Conservation (phyloP, 257 asterid genomes). For the Capsicum baccatum region DNA sequence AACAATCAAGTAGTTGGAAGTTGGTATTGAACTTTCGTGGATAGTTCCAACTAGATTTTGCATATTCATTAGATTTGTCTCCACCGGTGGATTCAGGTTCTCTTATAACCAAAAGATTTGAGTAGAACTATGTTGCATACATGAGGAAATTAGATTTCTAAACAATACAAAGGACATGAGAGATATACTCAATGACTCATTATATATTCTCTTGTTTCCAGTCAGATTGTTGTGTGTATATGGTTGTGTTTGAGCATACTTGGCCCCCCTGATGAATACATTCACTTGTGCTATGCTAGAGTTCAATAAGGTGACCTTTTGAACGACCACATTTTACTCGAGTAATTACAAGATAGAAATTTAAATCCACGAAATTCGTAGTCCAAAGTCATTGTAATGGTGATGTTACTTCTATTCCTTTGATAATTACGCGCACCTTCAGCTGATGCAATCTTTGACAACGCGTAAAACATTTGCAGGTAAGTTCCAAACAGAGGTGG, state of each 20-base stretch:
- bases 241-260: background rate
- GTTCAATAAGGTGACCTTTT: background rate
- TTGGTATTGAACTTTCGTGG: slow-evolving; percentile 11
- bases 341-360: background rate
- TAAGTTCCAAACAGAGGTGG: slow-evolving; percentile 89
- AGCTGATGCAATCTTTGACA: background rate
- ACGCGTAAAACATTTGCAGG: slow-evolving; percentile 48
- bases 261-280: background rate
- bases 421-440: background rate
- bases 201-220: background rate
- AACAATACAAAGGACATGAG: background rate
- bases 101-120: background rate
- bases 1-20: slow-evolving; percentile 17
- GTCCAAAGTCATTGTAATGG: background rate
- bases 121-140: background rate
- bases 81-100: background rate
- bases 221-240: slow-evolving; percentile 5
- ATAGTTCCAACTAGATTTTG: slow-evolving; percentile 1
- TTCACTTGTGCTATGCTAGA: background rate
- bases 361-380: background rate
- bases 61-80: background rate
- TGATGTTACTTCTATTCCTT: background rate
- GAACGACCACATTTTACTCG: background rate
- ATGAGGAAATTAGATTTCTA: background rate
- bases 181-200: no score